Percentiles rank a stretch among this genome's conserved stretches.
These are phyloP conservation scores for Malus hybrid DNA, from an alignment of 331 rosid species.

Conservation along the genomic window DNA sequence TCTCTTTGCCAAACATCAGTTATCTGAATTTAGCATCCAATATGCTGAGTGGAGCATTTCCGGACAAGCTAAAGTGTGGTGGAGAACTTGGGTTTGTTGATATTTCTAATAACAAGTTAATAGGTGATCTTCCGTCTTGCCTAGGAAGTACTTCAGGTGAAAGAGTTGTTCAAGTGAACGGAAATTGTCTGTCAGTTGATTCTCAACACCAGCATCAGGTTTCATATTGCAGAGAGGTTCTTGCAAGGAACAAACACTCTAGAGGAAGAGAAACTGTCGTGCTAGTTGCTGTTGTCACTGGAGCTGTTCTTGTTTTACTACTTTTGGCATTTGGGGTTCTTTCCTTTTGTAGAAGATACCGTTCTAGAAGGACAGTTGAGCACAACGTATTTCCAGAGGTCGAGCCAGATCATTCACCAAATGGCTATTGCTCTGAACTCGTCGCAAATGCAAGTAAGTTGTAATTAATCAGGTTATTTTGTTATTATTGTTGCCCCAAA, in stretches of 20 bases:
- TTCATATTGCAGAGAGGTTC: constrained; percentile 49
- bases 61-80: constrained; percentile 48
- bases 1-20: constrained; percentile 57
- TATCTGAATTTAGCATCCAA: constrained; percentile 69
- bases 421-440: constrained; percentile 59
- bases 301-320: constrained; percentile 37
- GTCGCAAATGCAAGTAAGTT: constrained; percentile 80
- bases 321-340: constrained; percentile 40
- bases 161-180: constrained; percentile 47
- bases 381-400: constrained; percentile 38
- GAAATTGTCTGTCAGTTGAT: constrained; percentile 54
- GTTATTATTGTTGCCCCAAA: neutral
- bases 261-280: constrained; percentile 31
- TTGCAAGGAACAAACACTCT: constrained; percentile 19
- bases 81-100: constrained; percentile 71
- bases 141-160: constrained; percentile 41
- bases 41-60: constrained; percentile 52
- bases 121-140: constrained; percentile 69
- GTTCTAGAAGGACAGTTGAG: constrained; percentile 23
- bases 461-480: neutral
- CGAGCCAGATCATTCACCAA: constrained; percentile 42
- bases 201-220: constrained; percentile 46
- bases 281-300: constrained; percentile 30
- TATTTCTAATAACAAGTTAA: constrained; percentile 65
- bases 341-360: constrained; percentile 30